Evolutionary conservation across 2,329 filamentous ascomycete genomes (phyloP).

Genomic region (Phaeophleospora eucalypticola): DNA sequence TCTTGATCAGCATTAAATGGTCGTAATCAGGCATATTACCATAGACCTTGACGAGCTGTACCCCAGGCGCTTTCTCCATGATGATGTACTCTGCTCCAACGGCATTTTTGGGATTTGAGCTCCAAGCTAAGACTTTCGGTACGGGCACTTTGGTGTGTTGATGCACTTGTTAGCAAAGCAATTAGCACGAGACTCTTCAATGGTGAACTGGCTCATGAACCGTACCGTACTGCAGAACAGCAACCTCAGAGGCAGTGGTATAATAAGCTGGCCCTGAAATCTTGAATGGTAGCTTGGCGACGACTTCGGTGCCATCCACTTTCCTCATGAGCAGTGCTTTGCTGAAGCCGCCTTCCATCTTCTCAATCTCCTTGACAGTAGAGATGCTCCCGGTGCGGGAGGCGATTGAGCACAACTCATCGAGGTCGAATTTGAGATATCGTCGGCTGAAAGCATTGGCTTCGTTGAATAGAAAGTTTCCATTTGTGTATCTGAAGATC

Average conservation of each 20-base stretch:
- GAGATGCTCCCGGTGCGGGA: conserved; percentile 22
- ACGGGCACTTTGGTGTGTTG: background rate
- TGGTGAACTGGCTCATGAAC: background rate
- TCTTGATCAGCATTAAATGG: conserved; percentile 6
- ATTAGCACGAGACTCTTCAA: background rate
- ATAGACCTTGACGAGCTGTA: background rate
- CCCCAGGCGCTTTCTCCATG: background rate
- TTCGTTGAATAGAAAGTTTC: background rate
- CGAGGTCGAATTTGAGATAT: conserved; percentile 30
- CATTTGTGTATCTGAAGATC: background rate
- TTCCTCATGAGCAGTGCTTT: conserved; percentile 32
- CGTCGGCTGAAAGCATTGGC: conserved; percentile 19
- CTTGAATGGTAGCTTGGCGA: conserved; percentile 33
- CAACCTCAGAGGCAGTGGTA: conserved; percentile 34
- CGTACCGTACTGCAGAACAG: conserved; percentile 25
- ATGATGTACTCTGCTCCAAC: background rate
- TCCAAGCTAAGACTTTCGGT: background rate
- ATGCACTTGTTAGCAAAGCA: background rate
- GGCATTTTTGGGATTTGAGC: background rate
- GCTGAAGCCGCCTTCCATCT: conserved; percentile 34
- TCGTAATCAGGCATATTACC: background rate
- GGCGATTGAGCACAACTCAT: conserved; percentile 29
- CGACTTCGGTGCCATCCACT: conserved; percentile 27
- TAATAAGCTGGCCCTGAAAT: conserved; percentile 29
- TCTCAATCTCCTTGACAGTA: conserved; percentile 29